phyloP scores from a whole-genome alignment of 345 rosid genomes.

The Moringa oleifera region DNA sequence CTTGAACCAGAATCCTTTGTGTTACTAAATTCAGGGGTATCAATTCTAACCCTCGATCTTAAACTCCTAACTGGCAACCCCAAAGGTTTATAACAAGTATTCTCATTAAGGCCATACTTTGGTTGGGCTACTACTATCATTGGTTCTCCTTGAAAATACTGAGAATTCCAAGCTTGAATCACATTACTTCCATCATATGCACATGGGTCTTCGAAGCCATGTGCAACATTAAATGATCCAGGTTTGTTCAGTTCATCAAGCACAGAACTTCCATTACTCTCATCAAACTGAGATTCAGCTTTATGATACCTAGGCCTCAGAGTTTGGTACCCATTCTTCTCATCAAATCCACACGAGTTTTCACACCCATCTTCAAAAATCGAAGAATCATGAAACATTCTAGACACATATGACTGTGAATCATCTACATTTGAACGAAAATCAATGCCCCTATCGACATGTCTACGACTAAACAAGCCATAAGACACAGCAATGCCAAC shows the following conservation, averaged over 20 bases:
- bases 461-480: constrained; percentile 75
- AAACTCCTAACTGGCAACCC: constrained; percentile 86
- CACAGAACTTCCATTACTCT: constrained; percentile 1
- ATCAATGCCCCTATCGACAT: constrained; percentile 29
- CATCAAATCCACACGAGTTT: constrained; percentile 31
- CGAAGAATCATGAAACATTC: constrained; percentile 41
- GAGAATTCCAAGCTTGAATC: constrained; percentile 58
- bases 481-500: constrained; percentile 81
- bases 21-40: constrained; percentile 19
- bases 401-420: constrained; percentile 42
- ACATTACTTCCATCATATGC: constrained; percentile 25
- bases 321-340: constrained; percentile 18
- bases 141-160: constrained; percentile 50
- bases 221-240: constrained; percentile 23
- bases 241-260: constrained; percentile 19
- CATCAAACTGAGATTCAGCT: background rate
- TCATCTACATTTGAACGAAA: constrained; percentile 23
- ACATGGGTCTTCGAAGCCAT: constrained; percentile 16
- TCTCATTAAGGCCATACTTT: constrained; percentile 32
- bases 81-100: constrained; percentile 35
- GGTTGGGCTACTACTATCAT: constrained; percentile 50
- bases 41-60: constrained; percentile 27
- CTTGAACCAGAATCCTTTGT: constrained; percentile 31
- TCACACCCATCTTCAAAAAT: constrained; percentile 60
- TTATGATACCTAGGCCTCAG: constrained; percentile 14